phyloP scores from a whole-genome alignment of 345 rosid species.

The Linum tenue region DNA sequence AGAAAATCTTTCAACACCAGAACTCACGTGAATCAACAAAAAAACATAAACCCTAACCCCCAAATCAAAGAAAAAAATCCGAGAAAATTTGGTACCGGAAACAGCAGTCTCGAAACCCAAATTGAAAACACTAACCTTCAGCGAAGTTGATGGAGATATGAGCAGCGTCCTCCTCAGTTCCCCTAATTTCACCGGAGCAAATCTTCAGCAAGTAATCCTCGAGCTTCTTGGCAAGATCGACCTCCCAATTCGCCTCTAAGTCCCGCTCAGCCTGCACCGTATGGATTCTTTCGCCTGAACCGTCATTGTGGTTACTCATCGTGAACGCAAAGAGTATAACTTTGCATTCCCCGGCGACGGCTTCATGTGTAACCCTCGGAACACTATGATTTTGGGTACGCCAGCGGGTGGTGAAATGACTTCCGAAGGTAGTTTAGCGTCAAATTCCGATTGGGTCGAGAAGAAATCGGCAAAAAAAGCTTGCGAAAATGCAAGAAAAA shows the following conservation, averaged over 20 bases:
- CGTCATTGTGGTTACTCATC: constrained; percentile 28
- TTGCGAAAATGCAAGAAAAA: no score
- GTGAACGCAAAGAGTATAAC: background rate
- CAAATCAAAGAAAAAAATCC: background rate
- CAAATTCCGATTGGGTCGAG: no score
- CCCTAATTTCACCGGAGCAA: constrained; percentile 68
- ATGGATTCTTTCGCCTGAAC: constrained; percentile 32
- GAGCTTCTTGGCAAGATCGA: constrained; percentile 71
- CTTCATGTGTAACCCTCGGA: background rate
- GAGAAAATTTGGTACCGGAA: background rate
- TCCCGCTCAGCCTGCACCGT: constrained; percentile 77
- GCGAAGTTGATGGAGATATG: constrained; percentile 61
- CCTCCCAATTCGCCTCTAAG: constrained; percentile 89
- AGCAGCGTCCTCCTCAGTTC: constrained; percentile 34
- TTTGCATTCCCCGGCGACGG: background rate
- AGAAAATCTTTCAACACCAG: background rate
- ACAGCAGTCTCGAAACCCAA: background rate
- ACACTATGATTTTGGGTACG: background rate
- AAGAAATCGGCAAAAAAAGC: no score
- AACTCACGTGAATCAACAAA: background rate
- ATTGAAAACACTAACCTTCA: constrained; percentile 46
- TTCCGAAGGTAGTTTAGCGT: no score
- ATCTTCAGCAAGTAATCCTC: constrained; percentile 84
- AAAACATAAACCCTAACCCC: background rate
- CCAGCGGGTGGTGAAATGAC: background rate